A percentile compares a stretch with the other conserved stretches of the same genome.
Evolutionary conservation across 2,329 filamentous ascomycete species (phyloP).

Genomic region (Emericellopsis cladophorae): DNA sequence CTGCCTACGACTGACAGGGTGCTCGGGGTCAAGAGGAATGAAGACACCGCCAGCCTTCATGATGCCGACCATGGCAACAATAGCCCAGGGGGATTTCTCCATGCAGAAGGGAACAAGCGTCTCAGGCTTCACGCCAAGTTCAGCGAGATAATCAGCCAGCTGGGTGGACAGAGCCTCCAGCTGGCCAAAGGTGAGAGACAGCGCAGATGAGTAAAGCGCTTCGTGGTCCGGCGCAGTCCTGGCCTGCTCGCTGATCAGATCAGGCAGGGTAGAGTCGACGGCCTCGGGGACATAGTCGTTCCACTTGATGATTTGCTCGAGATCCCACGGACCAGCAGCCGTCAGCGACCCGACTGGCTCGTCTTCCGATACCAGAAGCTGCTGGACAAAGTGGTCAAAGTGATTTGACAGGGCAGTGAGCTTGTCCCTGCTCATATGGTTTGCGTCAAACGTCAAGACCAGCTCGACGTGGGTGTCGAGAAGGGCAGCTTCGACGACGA

Average conservation of each 20-base stretch:
- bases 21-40: background rate
- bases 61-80: background rate
- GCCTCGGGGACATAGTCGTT: background rate
- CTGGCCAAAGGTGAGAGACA: slow-evolving; percentile 22
- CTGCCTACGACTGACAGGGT: background rate
- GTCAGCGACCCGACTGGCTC: background rate
- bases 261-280: background rate
- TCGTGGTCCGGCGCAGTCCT: slow-evolving; percentile 6
- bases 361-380: background rate
- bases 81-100: background rate
- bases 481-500: slow-evolving; percentile 3
- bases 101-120: background rate
- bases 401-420: background rate
- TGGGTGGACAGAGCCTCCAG: slow-evolving; percentile 7
- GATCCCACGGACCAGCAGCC: slow-evolving; percentile 1
- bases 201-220: background rate
- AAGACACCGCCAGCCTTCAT: background rate
- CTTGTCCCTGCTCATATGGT: background rate
- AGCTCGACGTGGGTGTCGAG: slow-evolving; percentile 3
- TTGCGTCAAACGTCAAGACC: slow-evolving; percentile 4
- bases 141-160: slow-evolving; percentile 1
- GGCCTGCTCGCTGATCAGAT: background rate
- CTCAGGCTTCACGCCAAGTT: slow-evolving; percentile 11
- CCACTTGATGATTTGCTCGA: slow-evolving; percentile 1
- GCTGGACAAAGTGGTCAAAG: background rate